Conservation (phyloP, 2,329 filamentous ascomycete species). For the Phialophora chinensis region DNA sequence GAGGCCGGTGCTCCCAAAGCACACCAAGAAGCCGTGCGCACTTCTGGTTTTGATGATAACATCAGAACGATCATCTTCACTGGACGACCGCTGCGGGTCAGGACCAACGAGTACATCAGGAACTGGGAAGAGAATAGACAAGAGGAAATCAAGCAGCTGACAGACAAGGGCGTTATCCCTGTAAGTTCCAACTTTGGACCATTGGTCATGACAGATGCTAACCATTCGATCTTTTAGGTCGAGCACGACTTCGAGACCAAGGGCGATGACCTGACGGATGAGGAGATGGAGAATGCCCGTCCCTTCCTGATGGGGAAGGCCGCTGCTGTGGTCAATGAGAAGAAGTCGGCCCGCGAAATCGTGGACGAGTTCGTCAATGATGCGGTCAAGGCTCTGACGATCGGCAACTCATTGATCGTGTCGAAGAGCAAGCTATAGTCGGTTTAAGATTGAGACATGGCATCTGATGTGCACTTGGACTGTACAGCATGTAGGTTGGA, state of each 20-base stretch:
- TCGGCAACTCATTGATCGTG: conserved; percentile 69
- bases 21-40: conserved; percentile 94
- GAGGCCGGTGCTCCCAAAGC: conserved; percentile 92
- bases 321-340: conserved; percentile 89
- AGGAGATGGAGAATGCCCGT: conserved; percentile 87
- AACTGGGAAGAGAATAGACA: conserved; percentile 95
- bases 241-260: conserved; percentile 92
- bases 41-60: conserved; percentile 92
- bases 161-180: conserved; percentile 84
- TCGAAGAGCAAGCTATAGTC: conserved; percentile 66
- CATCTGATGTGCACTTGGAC: neutral
- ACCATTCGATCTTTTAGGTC: conserved; percentile 46
- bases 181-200: conserved; percentile 45
- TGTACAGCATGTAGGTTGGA: neutral
- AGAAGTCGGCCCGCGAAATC: conserved; percentile 86
- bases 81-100: conserved; percentile 89
- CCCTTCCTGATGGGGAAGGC: conserved; percentile 97
- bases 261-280: conserved; percentile 73
- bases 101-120: conserved; percentile 89
- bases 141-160: conserved; percentile 90
- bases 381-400: conserved; percentile 73
- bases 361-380: conserved; percentile 92
- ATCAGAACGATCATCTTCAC: conserved; percentile 98
- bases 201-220: neutral
- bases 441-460: neutral